Conservation (phyloP, 108 stramenopile genomes). For the Cyclostephanos tholiformis region DNA sequence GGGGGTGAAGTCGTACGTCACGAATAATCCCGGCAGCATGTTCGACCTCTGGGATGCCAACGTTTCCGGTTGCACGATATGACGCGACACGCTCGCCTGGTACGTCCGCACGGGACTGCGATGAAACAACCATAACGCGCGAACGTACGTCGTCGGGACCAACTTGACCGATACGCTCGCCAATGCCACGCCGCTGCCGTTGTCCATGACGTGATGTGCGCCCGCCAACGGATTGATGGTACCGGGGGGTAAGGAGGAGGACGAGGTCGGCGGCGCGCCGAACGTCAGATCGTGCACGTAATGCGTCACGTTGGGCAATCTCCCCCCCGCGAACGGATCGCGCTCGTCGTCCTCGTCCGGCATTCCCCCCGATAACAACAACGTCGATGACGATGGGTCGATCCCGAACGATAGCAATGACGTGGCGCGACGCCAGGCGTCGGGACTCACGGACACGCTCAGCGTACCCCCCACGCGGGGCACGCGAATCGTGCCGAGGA, state of each 20-base stretch:
- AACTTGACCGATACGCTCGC: constrained; percentile 69
- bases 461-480: constrained; percentile 40
- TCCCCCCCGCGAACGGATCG: constrained; percentile 45
- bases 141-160: constrained; percentile 68
- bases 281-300: constrained; percentile 76
- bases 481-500: constrained; percentile 34
- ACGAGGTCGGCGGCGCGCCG: no score
- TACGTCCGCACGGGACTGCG: constrained; percentile 42
- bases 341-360: no score
- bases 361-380: no score
- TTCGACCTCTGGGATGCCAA: constrained; percentile 60
- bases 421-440: constrained; percentile 41
- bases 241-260: constrained; percentile 58
- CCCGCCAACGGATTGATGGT: constrained; percentile 60
- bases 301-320: constrained; percentile 60
- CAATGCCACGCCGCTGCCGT: constrained; percentile 69
- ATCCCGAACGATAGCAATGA: constrained; percentile 33
- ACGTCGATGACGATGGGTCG: constrained; percentile 6
- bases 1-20: constrained; percentile 83
- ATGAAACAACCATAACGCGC: no score
- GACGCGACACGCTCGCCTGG: constrained; percentile 62
- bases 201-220: constrained; percentile 62
- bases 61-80: constrained; percentile 75
- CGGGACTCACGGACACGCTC: constrained; percentile 24
- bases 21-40: constrained; percentile 65